Evolutionary conservation across 2,329 filamentous ascomycete species (phyloP).

Genomic region (Xylariaceae sp.): DNA sequence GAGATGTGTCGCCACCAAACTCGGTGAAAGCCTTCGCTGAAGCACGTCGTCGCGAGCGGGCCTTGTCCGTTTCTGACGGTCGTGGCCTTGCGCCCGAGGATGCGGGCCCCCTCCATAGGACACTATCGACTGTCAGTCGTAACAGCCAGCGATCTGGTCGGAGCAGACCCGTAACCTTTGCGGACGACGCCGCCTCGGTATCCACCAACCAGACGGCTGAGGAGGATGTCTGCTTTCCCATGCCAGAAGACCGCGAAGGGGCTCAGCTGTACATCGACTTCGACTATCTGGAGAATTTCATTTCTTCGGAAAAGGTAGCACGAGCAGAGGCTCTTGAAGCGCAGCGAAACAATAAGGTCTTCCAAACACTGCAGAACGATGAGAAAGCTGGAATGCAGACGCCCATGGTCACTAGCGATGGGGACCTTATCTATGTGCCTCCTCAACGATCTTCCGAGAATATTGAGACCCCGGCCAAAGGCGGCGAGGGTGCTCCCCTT

Average conservation of each 20-base stretch:
- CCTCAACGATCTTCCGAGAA: slow-evolving; percentile 40
- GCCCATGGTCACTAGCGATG: slow-evolving; percentile 45
- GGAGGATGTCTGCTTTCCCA: slow-evolving; percentile 84
- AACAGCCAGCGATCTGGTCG: slow-evolving; percentile 38
- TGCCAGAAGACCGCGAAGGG: slow-evolving; percentile 60
- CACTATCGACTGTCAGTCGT: slow-evolving; percentile 64
- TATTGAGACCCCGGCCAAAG: slow-evolving; percentile 41
- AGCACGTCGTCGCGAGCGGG: slow-evolving; percentile 77
- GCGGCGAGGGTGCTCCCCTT: slow-evolving; percentile 26
- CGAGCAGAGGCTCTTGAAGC: slow-evolving; percentile 45
- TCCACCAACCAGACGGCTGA: slow-evolving; percentile 67
- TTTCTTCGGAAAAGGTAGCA: slow-evolving; percentile 54
- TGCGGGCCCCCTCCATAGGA: slow-evolving; percentile 59
- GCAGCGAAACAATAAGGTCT: slow-evolving; percentile 45
- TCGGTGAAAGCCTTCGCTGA: slow-evolving; percentile 97
- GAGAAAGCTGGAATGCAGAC: slow-evolving; percentile 23
- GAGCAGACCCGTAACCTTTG: slow-evolving; percentile 51
- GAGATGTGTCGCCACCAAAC: slow-evolving; percentile 83
- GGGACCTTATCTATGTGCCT: slow-evolving; percentile 52
- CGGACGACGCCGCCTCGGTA: slow-evolving; percentile 57
- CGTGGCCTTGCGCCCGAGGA: slow-evolving; percentile 36
- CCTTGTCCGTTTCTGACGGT: slow-evolving; percentile 50
- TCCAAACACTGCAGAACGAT: slow-evolving; percentile 54
- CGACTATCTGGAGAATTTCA: slow-evolving; percentile 89
- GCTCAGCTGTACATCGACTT: slow-evolving; percentile 83